Base-by-base conservation (phyloP, 2,329 filamentous ascomycete species). In the Tolypocladium pustulatum region DNA sequence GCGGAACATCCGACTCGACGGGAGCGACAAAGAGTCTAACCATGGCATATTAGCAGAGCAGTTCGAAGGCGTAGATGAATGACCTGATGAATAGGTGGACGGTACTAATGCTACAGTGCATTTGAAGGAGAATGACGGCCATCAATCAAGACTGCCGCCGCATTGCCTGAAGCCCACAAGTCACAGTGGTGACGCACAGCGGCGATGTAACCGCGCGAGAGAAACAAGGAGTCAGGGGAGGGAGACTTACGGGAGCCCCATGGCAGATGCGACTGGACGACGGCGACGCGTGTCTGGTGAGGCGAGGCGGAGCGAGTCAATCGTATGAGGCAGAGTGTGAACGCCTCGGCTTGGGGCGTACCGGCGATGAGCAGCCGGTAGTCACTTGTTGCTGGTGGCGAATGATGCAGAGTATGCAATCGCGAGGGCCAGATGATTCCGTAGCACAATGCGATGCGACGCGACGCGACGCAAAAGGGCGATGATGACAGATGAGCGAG, bases 171-270 rank as follows among this genome's bases (percentile, higher is more conserved):
- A 46, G 37, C n/a, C 38, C 22, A 32, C 20, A 37, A 20, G 20
- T 7, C 20, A 54, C 27, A 52, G 20, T n/a, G 8, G 4, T 22
- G 30, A 9, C 5, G 49, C 10, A 30, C 49, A 34, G 10, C 27
- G 8, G 27, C 17, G 34, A 27, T 30, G 38, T 20, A 38, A 20
- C 15, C 49, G 13, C 49, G 49, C 30, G 36, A 20, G 36, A 30
- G 20, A 2, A 6, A 22, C 38, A 41, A 34, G 27, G 13, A n/a
- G 4, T 9, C 32, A 30, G 9, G 34, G 53, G 13, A 62, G 63
- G 59, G 61, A 61, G 60, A 76, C 76, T 76, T 75, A 79, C 76
- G 76, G 76, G 56, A 78, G 76, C 66, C 76, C 76, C 76, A 79
- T 79, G 56, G 52, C 66, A 65, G n/a, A 57, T 32, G 30, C 49